These are phyloP conservation scores for Gymnopilus junonius DNA, from an alignment of 768 basidiomycete genomes.

Conservation along the genomic window DNA sequence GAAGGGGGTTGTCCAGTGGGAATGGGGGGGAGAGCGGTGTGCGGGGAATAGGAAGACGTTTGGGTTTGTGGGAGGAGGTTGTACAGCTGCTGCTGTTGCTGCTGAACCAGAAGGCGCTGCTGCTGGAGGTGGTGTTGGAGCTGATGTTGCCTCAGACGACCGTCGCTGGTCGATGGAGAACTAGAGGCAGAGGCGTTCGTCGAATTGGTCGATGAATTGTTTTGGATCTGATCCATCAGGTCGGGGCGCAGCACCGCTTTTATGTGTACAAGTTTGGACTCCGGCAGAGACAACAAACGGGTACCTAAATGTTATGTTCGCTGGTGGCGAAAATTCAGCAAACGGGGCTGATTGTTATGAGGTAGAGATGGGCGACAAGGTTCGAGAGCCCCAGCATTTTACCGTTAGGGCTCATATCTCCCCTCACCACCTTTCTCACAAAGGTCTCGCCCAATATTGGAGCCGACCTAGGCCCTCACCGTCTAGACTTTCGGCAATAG, in stretches of 20 bases:
- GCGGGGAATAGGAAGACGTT: slow-evolving; percentile 9
- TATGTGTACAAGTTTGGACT: slow-evolving; percentile 9
- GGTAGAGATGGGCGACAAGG: slow-evolving; percentile 9
- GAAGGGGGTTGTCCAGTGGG: slow-evolving; percentile 9
- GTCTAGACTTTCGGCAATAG: background rate
- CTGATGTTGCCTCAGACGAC: slow-evolving; percentile 5
- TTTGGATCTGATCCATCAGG: slow-evolving; percentile 23
- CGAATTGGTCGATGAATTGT: slow-evolving; percentile 9
- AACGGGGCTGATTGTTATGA: slow-evolving; percentile 5
- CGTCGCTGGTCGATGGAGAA: slow-evolving; percentile 8
- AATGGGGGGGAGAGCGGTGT: slow-evolving; percentile 15
- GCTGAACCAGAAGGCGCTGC: slow-evolving; percentile 13
- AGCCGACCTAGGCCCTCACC: background rate
- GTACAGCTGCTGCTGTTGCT: slow-evolving; percentile 25
- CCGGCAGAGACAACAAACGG: background rate
- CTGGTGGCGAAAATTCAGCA: slow-evolving; percentile 1
- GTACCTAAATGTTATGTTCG: background rate
- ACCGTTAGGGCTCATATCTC: slow-evolving; percentile 7
- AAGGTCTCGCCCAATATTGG: slow-evolving; percentile 7
- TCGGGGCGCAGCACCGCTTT: slow-evolving; percentile 12
- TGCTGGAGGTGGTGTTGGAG: slow-evolving; percentile 17
- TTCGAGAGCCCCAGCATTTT: slow-evolving; percentile 10
- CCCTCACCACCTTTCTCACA: slow-evolving; percentile 4
- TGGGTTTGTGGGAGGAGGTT: slow-evolving; percentile 14
- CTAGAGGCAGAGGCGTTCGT: slow-evolving; percentile 8